Conservation (phyloP, 768 basidiomycete species). For the Calocybe gangraenosa region DNA sequence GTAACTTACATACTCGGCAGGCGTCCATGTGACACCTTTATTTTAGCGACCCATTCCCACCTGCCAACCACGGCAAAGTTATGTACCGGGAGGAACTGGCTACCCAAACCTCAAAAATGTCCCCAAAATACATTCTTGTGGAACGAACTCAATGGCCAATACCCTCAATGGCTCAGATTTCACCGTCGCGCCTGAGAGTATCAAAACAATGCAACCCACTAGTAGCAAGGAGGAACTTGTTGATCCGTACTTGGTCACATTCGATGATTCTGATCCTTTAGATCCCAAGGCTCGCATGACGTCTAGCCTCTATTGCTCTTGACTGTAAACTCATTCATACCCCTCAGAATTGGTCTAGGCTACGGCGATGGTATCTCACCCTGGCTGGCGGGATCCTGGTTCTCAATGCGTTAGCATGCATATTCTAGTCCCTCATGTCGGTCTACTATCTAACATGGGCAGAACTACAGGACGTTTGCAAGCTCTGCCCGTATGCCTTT, state of each 20-base stretch:
- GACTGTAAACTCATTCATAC: neutral
- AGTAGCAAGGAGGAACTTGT: conserved; percentile 7
- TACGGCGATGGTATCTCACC: conserved; percentile 43
- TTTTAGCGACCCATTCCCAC: neutral
- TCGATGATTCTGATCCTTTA: conserved; percentile 34
- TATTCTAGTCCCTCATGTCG: neutral
- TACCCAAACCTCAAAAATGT: neutral
- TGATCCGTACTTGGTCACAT: conserved; percentile 31
- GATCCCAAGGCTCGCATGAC: conserved; percentile 40
- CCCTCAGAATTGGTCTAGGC: conserved; percentile 44
- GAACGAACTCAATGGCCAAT: conserved; percentile 3
- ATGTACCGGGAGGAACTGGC: neutral
- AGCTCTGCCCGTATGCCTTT: conserved; percentile 46
- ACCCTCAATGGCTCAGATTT: conserved; percentile 1
- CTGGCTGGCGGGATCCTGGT: conserved; percentile 44
- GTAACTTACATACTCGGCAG: too few species aligned
- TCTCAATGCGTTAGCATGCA: conserved; percentile 44
- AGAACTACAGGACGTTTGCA: conserved; percentile 48
- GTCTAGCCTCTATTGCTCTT: neutral
- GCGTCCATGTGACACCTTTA: too few species aligned
- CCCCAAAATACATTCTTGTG: neutral
- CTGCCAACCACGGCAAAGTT: neutral
- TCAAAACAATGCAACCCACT: conserved; percentile 1
- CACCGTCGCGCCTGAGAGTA: conserved; percentile 3
- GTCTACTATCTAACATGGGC: conserved; percentile 1